Percentiles rank a stretch among this genome's conserved stretches.
Conservation (phyloP, 208 protist genomes). For the Naegleria gruberi region DNA sequence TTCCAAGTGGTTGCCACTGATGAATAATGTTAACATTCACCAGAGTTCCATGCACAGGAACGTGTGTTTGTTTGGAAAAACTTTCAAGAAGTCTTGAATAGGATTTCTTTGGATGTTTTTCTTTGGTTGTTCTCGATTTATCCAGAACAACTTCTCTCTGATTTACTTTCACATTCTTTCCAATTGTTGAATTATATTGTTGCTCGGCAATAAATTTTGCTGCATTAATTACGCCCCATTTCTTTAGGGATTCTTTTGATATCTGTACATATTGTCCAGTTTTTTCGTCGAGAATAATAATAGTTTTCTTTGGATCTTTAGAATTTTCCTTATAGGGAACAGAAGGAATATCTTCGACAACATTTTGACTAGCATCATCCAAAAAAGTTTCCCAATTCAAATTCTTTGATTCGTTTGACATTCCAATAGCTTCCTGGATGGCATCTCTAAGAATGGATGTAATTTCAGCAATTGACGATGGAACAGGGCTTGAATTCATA, state of each 20-base stretch:
- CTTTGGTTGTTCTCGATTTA: not conserved
- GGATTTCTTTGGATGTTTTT: not conserved
- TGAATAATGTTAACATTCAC: not conserved
- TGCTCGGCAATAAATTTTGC: not conserved
- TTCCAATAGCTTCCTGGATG: not conserved
- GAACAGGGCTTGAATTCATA: no score
- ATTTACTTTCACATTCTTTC: not conserved
- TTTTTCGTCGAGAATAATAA: not conserved
- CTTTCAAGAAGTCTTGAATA: slow-evolving; percentile 19
- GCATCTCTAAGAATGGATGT: not conserved
- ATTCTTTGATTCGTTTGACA: not conserved
- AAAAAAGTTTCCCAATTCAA: not conserved
- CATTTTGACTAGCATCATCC: not conserved
- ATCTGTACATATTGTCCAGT: not conserved
- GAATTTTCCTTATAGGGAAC: not conserved
- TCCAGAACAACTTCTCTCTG: not conserved
- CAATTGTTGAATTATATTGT: not conserved
- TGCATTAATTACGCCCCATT: not conserved
- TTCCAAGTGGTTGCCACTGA: not conserved
- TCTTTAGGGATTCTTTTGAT: not conserved
- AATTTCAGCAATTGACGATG: not conserved
- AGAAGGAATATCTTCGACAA: not conserved
- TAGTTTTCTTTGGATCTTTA: not conserved
- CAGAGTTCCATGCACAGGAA: not conserved
- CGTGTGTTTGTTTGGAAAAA: not conserved